Conservation (phyloP, 1,284 basidiomycete species). For the Boletus sp. region DNA sequence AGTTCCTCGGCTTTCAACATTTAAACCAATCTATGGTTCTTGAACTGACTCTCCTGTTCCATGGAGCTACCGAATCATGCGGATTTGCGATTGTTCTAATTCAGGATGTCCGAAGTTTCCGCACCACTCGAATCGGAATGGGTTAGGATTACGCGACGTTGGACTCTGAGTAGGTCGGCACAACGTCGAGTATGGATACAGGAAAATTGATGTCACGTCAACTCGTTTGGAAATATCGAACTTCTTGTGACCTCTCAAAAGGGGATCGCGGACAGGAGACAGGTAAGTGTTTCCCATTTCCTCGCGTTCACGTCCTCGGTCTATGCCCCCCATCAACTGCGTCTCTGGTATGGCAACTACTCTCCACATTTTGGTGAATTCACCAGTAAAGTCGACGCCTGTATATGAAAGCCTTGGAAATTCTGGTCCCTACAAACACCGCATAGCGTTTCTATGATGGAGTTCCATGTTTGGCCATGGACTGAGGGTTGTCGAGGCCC, state of each 20-base stretch:
- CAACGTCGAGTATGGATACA: constrained; percentile 8
- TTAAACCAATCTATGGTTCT: constrained; percentile 3
- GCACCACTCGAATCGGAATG: neutral
- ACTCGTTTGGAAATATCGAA: constrained; percentile 11
- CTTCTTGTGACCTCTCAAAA: constrained; percentile 16
- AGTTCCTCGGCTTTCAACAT: constrained; percentile 12
- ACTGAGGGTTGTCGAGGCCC: constrained; percentile 20
- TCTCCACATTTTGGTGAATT: constrained; percentile 17
- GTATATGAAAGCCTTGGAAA: constrained; percentile 18
- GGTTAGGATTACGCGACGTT: neutral
- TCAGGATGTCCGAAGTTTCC: neutral
- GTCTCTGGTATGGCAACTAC: constrained; percentile 23
- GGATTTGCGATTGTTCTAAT: neutral
- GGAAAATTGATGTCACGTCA: constrained; percentile 9
- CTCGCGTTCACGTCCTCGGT: constrained; percentile 34
- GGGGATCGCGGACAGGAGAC: constrained; percentile 14
- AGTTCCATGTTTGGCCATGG: constrained; percentile 21
- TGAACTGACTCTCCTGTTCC: constrained; percentile 1
- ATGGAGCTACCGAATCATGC: neutral
- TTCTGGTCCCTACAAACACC: constrained; percentile 28
- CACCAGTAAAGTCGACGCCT: constrained; percentile 7
- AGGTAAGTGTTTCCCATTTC: constrained; percentile 8
- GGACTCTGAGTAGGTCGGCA: constrained; percentile 3
- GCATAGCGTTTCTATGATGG: constrained; percentile 16
- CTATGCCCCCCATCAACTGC: constrained; percentile 20